Evolutionary conservation across 257 asterid genomes (phyloP).

Genomic region (Verbena officinalis): DNA sequence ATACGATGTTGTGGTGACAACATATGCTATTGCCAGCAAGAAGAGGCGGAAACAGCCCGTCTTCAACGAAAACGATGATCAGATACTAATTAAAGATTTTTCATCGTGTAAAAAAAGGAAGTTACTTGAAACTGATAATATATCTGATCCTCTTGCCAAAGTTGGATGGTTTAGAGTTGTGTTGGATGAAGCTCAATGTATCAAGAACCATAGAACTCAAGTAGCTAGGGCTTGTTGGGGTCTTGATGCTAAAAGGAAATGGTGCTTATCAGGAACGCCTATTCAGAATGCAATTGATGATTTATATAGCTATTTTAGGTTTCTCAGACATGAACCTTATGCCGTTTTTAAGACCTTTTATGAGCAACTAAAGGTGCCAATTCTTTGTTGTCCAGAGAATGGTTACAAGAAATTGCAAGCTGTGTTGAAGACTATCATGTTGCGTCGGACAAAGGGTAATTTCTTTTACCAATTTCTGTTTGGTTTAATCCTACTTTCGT

Average conservation of each 20-base stretch:
- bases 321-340: constrained; percentile 92
- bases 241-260: constrained; percentile 96
- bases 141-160: constrained; percentile 90
- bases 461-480: constrained; percentile 16
- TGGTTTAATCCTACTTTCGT: constrained; percentile 2
- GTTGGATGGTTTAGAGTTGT: constrained; percentile 99
- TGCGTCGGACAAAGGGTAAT: constrained; percentile 95
- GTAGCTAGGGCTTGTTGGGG: constrained; percentile 99
- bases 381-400: constrained; percentile 67
- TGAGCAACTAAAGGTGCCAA: constrained; percentile 78
- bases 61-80: constrained; percentile 70
- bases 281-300: constrained; percentile 94
- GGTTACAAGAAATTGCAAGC: constrained; percentile 92
- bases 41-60: constrained; percentile 98
- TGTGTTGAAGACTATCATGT: constrained; percentile 90
- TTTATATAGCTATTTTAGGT: constrained; percentile 95
- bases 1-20: constrained; percentile 92
- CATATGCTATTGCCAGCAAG: constrained; percentile 96
- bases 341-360: constrained; percentile 71
- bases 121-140: constrained; percentile 47
- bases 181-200: constrained; percentile 98
- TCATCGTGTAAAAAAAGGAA: constrained; percentile 68
- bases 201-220: constrained; percentile 92
- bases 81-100: constrained; percentile 36
- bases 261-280: constrained; percentile 99